Base-by-base conservation (phyloP, 257 asterid genomes). In the Lycium barbarum region DNA sequence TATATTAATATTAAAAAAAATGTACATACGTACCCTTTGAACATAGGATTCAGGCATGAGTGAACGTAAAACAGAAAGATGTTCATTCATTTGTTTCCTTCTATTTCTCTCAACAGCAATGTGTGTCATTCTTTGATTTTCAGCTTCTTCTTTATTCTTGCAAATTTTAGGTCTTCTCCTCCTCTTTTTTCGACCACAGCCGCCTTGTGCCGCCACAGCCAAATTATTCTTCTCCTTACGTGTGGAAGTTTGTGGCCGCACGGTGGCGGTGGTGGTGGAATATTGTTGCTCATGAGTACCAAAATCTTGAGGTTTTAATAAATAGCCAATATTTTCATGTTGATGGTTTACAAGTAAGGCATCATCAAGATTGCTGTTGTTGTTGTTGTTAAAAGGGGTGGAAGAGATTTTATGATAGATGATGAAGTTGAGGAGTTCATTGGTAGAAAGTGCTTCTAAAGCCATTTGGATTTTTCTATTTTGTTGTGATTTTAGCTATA, bases 11-110 rank as follows among this genome's bases (percentile, higher is more conserved):
- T 11, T 17, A 1, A 17, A 17, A 36, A 1, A 17, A 38, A 35
- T 3, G 5, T 66, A 33, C 2, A 36, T 49, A 51, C 63, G 62
- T 91, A 96, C 99, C 90, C 98, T 92, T 87, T 92, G 98, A 67
- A 93, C 97, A 90, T 96, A 96, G 82, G 98, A 95, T 14, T 96
- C 98, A 0, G 99, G 98, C 99, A 96, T 96, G 87, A 96, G 97
- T 35, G 98, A 92, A 84, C 98, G 96, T 66, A 96, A 82, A 38
- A 96, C 98, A 0, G 98, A 95, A 8, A 96, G 91, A 84, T 96
- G 98, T 83, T 96, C 98, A 63, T 96, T 96, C 99, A 96, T 96
- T 84, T 91, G 97, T 80, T 93, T 96, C 33, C 99, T 90, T 4
- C 99, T 90, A 83, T 96, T 96, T 85, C 99, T 92, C 58, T 96